These are phyloP conservation scores for Xylaria flabelliformis DNA, from an alignment of 495 filamentous ascomycete genomes.

Conservation along the genomic window DNA sequence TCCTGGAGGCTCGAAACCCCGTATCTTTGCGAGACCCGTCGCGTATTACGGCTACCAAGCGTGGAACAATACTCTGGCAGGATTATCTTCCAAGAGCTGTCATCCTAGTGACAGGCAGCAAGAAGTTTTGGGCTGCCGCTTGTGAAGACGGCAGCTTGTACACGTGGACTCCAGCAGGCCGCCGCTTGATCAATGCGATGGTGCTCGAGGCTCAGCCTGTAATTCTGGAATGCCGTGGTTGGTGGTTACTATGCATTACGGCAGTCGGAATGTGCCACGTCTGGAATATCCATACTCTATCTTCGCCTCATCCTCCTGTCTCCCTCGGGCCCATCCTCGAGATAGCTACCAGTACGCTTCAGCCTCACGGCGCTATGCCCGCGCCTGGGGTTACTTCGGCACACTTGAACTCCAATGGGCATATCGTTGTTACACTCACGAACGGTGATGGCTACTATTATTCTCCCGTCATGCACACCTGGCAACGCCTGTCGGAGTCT, in stretches of 20 bases:
- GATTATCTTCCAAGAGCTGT: constrained; percentile 87
- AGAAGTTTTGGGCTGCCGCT: constrained; percentile 86
- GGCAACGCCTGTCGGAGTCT: constrained; percentile 90
- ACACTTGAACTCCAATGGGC: constrained; percentile 83
- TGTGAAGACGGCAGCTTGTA: constrained; percentile 95
- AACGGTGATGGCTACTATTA: constrained; percentile 96
- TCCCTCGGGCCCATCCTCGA: constrained; percentile 91
- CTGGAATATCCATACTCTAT: constrained; percentile 88
- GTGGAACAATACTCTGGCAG: constrained; percentile 89
- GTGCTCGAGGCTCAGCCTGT: constrained; percentile 92
- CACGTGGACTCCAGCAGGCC: constrained; percentile 93
- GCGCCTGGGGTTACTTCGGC: constrained; percentile 87
- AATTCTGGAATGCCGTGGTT: constrained; percentile 86
- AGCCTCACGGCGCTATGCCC: constrained; percentile 71
- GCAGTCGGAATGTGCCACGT: constrained; percentile 89
- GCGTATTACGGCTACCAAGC: constrained; percentile 77
- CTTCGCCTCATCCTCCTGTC: constrained; percentile 85
- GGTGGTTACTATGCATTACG: constrained; percentile 87
- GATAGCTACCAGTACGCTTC: constrained; percentile 69
- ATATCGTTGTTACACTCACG: constrained; percentile 81
- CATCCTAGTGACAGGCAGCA: constrained; percentile 86
- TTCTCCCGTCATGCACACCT: constrained; percentile 79
- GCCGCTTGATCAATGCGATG: constrained; percentile 80
- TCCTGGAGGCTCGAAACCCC: constrained; percentile 59
- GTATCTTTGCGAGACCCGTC: constrained; percentile 77